These are phyloP conservation scores for Fusarium buharicum DNA, from an alignment of 2,329 filamentous ascomycete species.

Conservation along the genomic window DNA sequence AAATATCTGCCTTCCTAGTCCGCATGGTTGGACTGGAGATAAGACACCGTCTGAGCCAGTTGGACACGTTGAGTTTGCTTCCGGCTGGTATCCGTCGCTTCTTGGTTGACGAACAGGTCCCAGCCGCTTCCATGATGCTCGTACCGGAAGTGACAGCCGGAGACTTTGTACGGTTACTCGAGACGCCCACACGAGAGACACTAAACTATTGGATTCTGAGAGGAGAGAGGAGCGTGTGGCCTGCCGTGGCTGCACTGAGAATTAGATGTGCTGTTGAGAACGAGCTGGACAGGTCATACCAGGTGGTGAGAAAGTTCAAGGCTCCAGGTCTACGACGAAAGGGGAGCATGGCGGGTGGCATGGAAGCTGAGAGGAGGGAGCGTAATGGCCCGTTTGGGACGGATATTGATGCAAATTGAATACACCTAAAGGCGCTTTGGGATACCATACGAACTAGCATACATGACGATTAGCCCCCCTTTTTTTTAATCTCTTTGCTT, in stretches of 20 bases:
- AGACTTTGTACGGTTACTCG: slow-evolving; percentile 83
- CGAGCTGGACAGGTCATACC: slow-evolving; percentile 86
- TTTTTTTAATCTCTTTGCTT: background rate
- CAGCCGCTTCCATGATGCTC: slow-evolving; percentile 80
- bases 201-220: slow-evolving; percentile 86
- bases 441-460: background rate
- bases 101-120: slow-evolving; percentile 83
- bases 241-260: slow-evolving; percentile 82
- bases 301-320: slow-evolving; percentile 74
- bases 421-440: slow-evolving; percentile 2
- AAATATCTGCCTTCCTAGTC: slow-evolving; percentile 67
- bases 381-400: slow-evolving; percentile 20
- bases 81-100: slow-evolving; percentile 77
- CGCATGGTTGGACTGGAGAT: slow-evolving; percentile 80
- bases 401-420: slow-evolving; percentile 27
- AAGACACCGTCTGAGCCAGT: slow-evolving; percentile 81
- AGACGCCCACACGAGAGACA: slow-evolving; percentile 79
- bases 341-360: slow-evolving; percentile 51
- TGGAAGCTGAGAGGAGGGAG: slow-evolving; percentile 38
- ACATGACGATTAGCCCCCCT: slow-evolving; percentile 8
- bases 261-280: slow-evolving; percentile 87
- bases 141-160: slow-evolving; percentile 79
- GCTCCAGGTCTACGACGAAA: slow-evolving; percentile 62
- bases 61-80: slow-evolving; percentile 80
- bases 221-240: slow-evolving; percentile 92